Evolutionary conservation across 345 rosid genomes (phyloP).

Genomic region (Brassica incana): DNA sequence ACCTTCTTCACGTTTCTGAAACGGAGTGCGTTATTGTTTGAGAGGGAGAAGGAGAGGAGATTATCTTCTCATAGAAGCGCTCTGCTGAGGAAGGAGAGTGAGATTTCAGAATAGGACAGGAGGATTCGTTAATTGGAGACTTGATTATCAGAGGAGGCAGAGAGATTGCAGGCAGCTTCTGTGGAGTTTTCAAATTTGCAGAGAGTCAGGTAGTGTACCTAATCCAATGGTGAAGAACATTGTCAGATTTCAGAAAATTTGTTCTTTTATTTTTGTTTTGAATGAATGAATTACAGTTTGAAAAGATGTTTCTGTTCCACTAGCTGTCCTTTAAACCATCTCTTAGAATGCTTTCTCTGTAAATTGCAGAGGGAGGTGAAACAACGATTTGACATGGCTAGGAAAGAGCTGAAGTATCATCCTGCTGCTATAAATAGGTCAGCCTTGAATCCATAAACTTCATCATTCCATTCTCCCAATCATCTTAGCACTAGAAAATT

Average conservation of each 20-base stretch:
- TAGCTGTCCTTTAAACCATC: background rate
- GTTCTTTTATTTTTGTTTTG: background rate
- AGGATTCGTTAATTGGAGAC: constrained; percentile 55
- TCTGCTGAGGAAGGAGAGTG: constrained; percentile 74
- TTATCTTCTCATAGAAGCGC: constrained; percentile 56
- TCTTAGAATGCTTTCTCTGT: background rate
- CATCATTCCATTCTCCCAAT: background rate
- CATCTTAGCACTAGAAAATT: background rate
- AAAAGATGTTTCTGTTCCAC: background rate
- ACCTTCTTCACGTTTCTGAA: too few species aligned
- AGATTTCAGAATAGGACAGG: constrained; percentile 50
- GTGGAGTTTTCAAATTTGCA: constrained; percentile 53
- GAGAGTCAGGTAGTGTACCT: constrained; percentile 57
- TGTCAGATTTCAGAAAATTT: background rate
- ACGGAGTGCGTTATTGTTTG: constrained; percentile 39
- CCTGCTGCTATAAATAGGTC: constrained; percentile 20
- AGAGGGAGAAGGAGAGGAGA: constrained; percentile 63
- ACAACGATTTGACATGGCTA: constrained; percentile 49
- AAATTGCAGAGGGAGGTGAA: constrained; percentile 56
- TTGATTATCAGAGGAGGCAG: constrained; percentile 49
- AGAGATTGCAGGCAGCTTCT: constrained; percentile 46
- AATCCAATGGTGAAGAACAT: background rate
- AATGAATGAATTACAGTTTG: background rate
- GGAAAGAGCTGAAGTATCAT: constrained; percentile 73
- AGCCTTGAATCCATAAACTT: too few species aligned